Base-by-base conservation (phyloP, 169 alveolate genomes). In the Cryptosporidium canis region DNA sequence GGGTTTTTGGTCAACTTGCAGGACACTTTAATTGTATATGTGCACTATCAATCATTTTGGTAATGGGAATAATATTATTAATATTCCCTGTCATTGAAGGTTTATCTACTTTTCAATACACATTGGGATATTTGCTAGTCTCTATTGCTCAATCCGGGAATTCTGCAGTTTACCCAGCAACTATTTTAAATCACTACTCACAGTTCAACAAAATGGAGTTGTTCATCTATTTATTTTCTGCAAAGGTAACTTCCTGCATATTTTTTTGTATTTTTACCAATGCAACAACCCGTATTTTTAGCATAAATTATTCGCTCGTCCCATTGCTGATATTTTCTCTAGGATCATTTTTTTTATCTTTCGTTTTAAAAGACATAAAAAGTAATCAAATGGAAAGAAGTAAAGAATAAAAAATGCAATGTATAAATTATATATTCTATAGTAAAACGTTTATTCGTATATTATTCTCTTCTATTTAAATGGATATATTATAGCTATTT, bases 91-190 rank as follows among this genome's bases (percentile, higher is more conserved):
- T 77, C 18, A 55, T 37, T 12, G 72, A 77, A 77, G 11, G 61
- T 27, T 14, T 53, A 58, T 58, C 72, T 21, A 41, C 44, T 37
- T 27, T 58, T 18, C 87, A 77, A 39, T 77, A 58, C 35, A 35
- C 44, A 35, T 6, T 56, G 55, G 87, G 87, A 43, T 77, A 77
- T 58, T 27, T 61, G 8, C 41, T 77, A 8, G 44, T 77, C 27
- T 77, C 87, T 14, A 45, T 77, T 77, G 87, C 87, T 18, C 87
- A 77, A 43, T 55, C 87, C 31, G 87, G 87, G 37, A 58, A 48
- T 55, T 77, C 63, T 9, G 71, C 55, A 4, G 33, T 77, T 35
- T 61, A n/a, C 51, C 87, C 87, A 29, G 29, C 87, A 41, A 58
- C 45, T 3, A 56, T 77, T 39, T n/a, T 44, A 37, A 63, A 45